These are phyloP conservation scores for Cladophialophora psammophila DNA, from an alignment of 2,329 filamentous ascomycete genomes.

Conservation along the genomic window DNA sequence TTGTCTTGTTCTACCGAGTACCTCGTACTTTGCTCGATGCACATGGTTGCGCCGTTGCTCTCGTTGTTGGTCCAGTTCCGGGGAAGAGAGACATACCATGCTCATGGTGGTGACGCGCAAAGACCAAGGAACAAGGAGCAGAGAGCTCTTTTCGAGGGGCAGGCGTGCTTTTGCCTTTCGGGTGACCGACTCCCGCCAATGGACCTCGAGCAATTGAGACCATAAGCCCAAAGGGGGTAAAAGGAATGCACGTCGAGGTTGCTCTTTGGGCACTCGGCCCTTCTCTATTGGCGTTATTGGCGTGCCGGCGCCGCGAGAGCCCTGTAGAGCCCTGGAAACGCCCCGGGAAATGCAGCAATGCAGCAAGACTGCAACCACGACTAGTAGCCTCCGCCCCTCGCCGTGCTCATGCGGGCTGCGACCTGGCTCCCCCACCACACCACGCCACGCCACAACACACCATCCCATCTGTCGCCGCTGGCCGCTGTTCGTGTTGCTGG, in stretches of 20 bases:
- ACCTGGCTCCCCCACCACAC: conserved; percentile 13
- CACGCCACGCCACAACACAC: conserved; percentile 11
- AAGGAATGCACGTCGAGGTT: conserved; percentile 13
- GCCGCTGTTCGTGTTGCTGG: conserved; percentile 1
- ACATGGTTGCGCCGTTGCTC: conserved; percentile 5
- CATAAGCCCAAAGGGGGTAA: conserved; percentile 22
- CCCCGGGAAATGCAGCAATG: neutral
- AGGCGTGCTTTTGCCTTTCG: conserved; percentile 4
- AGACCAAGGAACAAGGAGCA: too few species aligned
- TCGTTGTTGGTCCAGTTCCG: neutral
- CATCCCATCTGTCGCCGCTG: conserved; percentile 2
- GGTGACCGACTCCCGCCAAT: conserved; percentile 13
- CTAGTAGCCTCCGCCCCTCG: neutral
- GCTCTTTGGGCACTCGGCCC: conserved; percentile 14
- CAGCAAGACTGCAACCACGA: neutral
- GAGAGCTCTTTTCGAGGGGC: conserved; percentile 11
- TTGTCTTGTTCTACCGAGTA: neutral
- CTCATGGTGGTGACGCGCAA: neutral
- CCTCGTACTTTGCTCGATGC: neutral
- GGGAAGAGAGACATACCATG: neutral
- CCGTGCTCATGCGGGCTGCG: neutral
- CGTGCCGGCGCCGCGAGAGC: neutral
- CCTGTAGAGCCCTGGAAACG: neutral
- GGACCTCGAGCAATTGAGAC: conserved; percentile 12
- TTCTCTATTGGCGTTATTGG: conserved; percentile 25